Conservation (phyloP, 208 protist species). For the Phytomonas francai region DNA sequence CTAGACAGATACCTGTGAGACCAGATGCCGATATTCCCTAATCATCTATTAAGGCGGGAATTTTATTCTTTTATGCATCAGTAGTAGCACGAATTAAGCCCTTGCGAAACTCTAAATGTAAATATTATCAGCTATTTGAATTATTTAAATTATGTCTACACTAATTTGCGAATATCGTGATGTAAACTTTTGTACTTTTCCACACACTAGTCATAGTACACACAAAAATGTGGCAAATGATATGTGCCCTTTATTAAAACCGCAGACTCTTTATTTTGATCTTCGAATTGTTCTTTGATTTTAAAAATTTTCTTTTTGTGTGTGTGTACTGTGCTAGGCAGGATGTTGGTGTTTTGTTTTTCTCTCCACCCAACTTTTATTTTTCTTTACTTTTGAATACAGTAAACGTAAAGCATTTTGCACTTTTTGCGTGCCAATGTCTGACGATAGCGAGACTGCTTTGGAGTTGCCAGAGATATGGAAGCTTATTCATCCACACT, state of each 20-base stretch:
- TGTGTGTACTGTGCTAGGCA: not conserved
- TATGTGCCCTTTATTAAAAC: not conserved
- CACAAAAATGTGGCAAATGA: not conserved
- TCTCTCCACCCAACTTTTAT: slow-evolving; percentile 1
- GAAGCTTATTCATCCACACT: slow-evolving; percentile 69
- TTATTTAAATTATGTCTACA: slow-evolving; percentile 2
- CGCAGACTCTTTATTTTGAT: not conserved
- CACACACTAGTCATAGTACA: not conserved
- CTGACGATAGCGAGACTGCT: slow-evolving; percentile 36
- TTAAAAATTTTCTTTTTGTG: not conserved
- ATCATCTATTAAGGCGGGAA: not conserved
- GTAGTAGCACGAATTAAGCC: slow-evolving; percentile 8
- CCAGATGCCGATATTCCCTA: slow-evolving; percentile 31
- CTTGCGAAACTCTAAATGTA: not conserved
- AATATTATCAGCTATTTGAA: not conserved
- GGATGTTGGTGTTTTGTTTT: not conserved
- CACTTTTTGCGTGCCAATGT: slow-evolving; percentile 25
- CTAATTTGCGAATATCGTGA: not conserved
- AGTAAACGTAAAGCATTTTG: slow-evolving; percentile 8
- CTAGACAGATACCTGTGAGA: slow-evolving; percentile 46
- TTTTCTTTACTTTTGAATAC: slow-evolving; percentile 13
- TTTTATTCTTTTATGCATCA: not conserved
- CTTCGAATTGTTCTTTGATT: not conserved
- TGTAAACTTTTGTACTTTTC: not conserved
- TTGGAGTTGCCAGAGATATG: slow-evolving; percentile 67